These are phyloP conservation scores for Trametes maxima DNA, from an alignment of 768 basidiomycete genomes.

Conservation along the genomic window DNA sequence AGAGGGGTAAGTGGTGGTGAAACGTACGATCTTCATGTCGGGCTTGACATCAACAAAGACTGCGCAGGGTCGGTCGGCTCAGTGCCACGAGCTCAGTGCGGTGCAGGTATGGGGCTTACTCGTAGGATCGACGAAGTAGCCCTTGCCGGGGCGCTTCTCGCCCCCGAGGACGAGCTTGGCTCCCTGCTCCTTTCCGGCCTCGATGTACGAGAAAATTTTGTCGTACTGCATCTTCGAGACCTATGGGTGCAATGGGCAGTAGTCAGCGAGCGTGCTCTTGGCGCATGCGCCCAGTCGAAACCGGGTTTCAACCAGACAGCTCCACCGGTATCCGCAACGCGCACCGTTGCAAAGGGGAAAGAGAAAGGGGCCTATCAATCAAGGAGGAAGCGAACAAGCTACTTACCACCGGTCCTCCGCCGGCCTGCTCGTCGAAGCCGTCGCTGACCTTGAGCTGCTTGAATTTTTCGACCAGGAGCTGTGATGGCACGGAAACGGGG, in stretches of 20 bases:
- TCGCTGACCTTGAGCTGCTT: slow-evolving; percentile 75
- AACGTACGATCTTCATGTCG: slow-evolving; percentile 83
- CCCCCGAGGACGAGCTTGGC: slow-evolving; percentile 84
- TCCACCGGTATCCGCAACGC: not conserved
- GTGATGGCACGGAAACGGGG: not conserved
- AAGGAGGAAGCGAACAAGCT: not conserved
- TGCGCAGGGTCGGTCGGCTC: slow-evolving; percentile 32
- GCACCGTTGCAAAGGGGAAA: too few species aligned
- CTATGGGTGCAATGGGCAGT: slow-evolving; percentile 37
- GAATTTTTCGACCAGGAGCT: slow-evolving; percentile 62
- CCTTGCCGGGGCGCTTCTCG: slow-evolving; percentile 70
- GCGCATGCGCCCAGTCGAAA: not conserved
- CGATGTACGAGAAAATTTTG: slow-evolving; percentile 86
- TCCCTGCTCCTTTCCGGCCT: slow-evolving; percentile 81
- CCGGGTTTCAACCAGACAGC: not conserved
- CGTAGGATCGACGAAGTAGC: slow-evolving; percentile 90
- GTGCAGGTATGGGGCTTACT: slow-evolving; percentile 47
- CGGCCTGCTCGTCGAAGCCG: slow-evolving; percentile 73
- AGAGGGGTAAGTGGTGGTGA: not conserved
- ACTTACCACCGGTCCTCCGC: slow-evolving; percentile 83
- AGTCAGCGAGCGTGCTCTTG: too few species aligned
- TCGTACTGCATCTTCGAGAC: slow-evolving; percentile 86
- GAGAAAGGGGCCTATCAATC: too few species aligned
- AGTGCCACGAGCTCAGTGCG: not conserved
- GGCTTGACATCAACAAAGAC: slow-evolving; percentile 82